A percentile compares a stretch with the other conserved stretches of the same genome.
Conservation (phyloP, 345 rosid genomes). For the Lenwebbia sp. region DNA sequence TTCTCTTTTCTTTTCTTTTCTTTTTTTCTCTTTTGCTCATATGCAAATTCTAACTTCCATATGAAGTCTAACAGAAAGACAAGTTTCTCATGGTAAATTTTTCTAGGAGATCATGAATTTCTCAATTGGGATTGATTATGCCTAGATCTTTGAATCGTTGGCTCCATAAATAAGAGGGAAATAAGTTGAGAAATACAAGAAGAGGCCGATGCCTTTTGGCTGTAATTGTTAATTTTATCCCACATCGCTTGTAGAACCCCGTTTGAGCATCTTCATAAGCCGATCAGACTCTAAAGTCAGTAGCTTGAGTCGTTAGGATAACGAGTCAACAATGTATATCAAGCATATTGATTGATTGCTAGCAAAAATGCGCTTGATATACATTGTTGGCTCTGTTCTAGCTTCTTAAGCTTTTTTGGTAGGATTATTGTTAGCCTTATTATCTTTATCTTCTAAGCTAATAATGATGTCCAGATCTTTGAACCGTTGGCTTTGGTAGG, state of each 20-base stretch:
- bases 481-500: neutral
- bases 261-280: neutral
- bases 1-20: neutral
- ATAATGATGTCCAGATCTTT: neutral
- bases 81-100: neutral
- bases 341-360: neutral
- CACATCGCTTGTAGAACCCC: neutral
- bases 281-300: neutral
- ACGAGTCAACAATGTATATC: neutral
- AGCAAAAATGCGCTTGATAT: neutral
- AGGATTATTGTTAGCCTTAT: neutral
- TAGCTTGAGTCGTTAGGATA: neutral
- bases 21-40: neutral
- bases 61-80: neutral
- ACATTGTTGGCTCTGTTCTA: neutral
- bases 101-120: neutral
- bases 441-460: neutral
- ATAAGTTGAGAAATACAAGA: neutral
- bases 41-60: neutral
- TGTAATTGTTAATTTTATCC: neutral
- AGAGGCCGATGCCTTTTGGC: rapidly evolving
- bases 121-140: neutral
- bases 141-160: neutral
- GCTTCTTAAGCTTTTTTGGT: neutral
- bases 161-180: neutral